phyloP scores from a whole-genome alignment of 2,329 filamentous ascomycete genomes.

The Alternaria consortialis region DNA sequence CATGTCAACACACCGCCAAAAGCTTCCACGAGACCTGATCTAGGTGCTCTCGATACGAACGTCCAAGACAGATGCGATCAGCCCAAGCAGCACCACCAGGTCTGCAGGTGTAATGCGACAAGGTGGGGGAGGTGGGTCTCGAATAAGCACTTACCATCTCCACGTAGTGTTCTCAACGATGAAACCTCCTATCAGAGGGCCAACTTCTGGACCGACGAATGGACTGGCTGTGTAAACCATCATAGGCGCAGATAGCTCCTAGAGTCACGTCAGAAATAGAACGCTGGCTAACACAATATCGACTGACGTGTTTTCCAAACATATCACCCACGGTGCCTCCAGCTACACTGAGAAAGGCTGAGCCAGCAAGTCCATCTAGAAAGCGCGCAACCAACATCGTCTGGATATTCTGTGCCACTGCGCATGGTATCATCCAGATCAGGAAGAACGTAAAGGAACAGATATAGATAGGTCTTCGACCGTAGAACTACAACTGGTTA shows the following conservation, averaged over 20 bases:
- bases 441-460: slow-evolving; percentile 76
- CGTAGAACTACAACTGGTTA: slow-evolving; percentile 70
- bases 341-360: slow-evolving; percentile 71
- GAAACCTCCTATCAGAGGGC: slow-evolving; percentile 75
- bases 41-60: slow-evolving; percentile 6
- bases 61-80: slow-evolving; percentile 8
- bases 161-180: slow-evolving; percentile 79
- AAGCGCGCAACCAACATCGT: slow-evolving; percentile 83
- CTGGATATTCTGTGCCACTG: slow-evolving; percentile 80
- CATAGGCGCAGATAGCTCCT: slow-evolving; percentile 80
- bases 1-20: slow-evolving; percentile 37
- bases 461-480: slow-evolving; percentile 82
- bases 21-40: neutral
- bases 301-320: slow-evolving; percentile 48
- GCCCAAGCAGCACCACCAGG: slow-evolving; percentile 5
- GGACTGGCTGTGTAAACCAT: slow-evolving; percentile 69
- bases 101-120: slow-evolving; percentile 12
- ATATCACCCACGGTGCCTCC: slow-evolving; percentile 84
- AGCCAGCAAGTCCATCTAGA: slow-evolving; percentile 75
- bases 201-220: slow-evolving; percentile 66
- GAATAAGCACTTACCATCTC: slow-evolving; percentile 51
- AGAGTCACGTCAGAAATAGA: slow-evolving; percentile 16
- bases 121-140: slow-evolving; percentile 15
- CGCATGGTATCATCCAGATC: slow-evolving; percentile 82
- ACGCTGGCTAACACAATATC: neutral